Evolutionary conservation across 768 basidiomycete species (phyloP).

Genomic region (Boletus sp.): DNA sequence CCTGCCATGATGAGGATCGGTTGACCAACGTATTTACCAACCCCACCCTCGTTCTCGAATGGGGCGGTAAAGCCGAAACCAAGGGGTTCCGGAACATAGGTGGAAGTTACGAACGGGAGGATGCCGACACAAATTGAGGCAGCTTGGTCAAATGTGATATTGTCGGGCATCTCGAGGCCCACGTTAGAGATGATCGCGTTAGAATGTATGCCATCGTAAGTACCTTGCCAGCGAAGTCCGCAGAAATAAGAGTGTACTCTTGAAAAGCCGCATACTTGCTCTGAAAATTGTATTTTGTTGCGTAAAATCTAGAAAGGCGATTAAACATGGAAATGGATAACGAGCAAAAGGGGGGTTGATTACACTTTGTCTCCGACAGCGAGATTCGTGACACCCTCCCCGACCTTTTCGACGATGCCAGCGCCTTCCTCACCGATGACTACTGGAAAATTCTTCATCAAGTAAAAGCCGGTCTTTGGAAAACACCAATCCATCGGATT

Average conservation of each 20-base stretch:
- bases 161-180: not conserved
- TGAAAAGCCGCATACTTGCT: not conserved
- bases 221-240: not conserved
- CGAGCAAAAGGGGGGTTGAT: not conserved
- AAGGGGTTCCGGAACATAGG: constrained; percentile 23
- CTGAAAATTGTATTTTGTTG: not conserved
- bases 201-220: not conserved
- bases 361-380: not conserved
- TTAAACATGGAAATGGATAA: not conserved
- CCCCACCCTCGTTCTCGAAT: constrained; percentile 20
- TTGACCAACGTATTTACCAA: constrained; percentile 28
- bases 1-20: constrained; percentile 35
- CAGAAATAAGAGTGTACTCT: not conserved
- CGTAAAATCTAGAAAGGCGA: not conserved
- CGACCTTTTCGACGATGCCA: constrained; percentile 35
- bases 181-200: not conserved
- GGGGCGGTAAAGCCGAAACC: constrained; percentile 23
- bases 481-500: constrained; percentile 40
- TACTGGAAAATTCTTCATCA: constrained; percentile 35
- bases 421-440: constrained; percentile 36
- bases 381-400: constrained; percentile 13
- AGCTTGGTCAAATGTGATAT: constrained; percentile 34
- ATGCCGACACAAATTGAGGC: constrained; percentile 34
- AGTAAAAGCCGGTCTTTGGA: not conserved
- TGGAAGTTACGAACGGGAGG: constrained; percentile 27